Conservation (phyloP, 116 monocot genomes). For the Iris pallida region DNA sequence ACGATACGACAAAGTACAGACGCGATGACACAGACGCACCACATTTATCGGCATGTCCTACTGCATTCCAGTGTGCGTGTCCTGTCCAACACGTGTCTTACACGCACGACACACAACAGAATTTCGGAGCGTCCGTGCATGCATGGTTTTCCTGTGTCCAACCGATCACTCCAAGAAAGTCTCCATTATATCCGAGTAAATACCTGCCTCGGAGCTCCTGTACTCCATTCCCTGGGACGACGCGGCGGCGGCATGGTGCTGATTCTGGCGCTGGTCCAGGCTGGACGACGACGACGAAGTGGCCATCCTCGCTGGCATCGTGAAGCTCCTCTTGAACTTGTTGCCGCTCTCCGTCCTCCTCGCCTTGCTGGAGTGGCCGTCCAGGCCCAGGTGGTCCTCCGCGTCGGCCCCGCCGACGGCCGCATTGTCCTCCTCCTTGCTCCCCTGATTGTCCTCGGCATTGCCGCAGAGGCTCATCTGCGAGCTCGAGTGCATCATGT, state of each 20-base stretch:
- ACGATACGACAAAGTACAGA: too few species aligned
- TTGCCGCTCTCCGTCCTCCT: slow-evolving; percentile 32
- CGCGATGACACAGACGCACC: too few species aligned
- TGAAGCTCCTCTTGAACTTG: slow-evolving; percentile 81
- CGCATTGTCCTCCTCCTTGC: background rate
- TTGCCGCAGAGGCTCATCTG: too few species aligned
- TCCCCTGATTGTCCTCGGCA: background rate
- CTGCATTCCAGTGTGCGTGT: too few species aligned
- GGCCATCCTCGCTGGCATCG: slow-evolving; percentile 55
- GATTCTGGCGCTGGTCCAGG: slow-evolving; percentile 9
- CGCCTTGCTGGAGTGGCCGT: slow-evolving; percentile 37
- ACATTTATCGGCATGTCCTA: too few species aligned
- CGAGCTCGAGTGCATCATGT: background rate
- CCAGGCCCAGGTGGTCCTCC: slow-evolving; percentile 45
- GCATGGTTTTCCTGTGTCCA: background rate
- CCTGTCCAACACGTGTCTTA: too few species aligned
- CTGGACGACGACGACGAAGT: slow-evolving; percentile 31
- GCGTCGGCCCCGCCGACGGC: slow-evolving; percentile 3
- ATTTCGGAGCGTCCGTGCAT: too few species aligned
- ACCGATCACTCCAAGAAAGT: slow-evolving; percentile 55
- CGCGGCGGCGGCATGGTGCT: background rate
- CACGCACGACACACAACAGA: too few species aligned
- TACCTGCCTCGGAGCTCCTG: slow-evolving; percentile 42
- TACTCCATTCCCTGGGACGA: slow-evolving; percentile 33
- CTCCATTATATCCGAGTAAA: slow-evolving; percentile 77